These are phyloP conservation scores for Graphium sp. DNA, from an alignment of 2,329 filamentous ascomycete species.

Conservation along the genomic window DNA sequence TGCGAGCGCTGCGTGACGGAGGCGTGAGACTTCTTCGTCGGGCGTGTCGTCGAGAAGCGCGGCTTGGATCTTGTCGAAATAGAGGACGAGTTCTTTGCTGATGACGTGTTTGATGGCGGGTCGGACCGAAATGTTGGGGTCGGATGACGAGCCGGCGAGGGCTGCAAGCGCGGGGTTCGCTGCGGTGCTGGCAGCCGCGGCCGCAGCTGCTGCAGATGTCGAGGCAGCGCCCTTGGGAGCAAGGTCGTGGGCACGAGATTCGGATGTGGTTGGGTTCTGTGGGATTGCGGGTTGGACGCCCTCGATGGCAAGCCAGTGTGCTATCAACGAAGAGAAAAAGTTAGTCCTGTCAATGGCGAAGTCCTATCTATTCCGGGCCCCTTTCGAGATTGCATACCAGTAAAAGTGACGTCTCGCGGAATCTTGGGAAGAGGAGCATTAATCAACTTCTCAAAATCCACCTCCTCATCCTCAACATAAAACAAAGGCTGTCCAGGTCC, in stretches of 20 bases:
- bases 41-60: constrained; percentile 79
- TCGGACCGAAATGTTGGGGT: constrained; percentile 70
- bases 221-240: constrained; percentile 80
- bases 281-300: constrained; percentile 93
- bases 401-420: constrained; percentile 81
- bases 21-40: constrained; percentile 54
- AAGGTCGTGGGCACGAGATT: constrained; percentile 70
- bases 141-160: constrained; percentile 63
- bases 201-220: constrained; percentile 61
- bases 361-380: too few species aligned
- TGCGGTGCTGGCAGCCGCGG: constrained; percentile 43
- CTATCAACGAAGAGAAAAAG: background rate
- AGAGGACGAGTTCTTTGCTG: constrained; percentile 87
- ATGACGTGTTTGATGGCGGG: constrained; percentile 91
- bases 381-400: constrained; percentile 38
- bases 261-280: constrained; percentile 80
- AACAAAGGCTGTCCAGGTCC: constrained; percentile 89
- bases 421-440: constrained; percentile 93
- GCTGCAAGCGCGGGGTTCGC: too few species aligned
- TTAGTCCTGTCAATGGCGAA: too few species aligned
- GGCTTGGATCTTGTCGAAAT: constrained; percentile 88
- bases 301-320: constrained; percentile 91
- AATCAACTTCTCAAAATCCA: constrained; percentile 97
- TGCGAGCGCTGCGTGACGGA: constrained; percentile 70
- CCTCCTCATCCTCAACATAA: constrained; percentile 96